Conservation (phyloP, 257 asterid genomes). For the Leonotis leonurus region DNA sequence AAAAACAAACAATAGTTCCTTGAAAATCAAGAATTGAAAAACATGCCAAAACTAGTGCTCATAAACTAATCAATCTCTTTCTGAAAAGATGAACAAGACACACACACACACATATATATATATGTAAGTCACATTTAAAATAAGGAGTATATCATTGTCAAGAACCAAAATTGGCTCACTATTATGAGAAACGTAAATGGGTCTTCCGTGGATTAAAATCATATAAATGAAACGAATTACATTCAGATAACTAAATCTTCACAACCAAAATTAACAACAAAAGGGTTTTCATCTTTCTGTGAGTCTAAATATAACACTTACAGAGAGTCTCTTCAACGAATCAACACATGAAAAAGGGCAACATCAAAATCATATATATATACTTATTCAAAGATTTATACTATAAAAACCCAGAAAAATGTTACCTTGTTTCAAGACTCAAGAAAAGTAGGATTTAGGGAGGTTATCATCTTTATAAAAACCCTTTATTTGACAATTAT, state of each 20-base stretch:
- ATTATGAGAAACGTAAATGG: constrained; percentile 1
- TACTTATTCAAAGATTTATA: neutral
- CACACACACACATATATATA: neutral
- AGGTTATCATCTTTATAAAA: neutral
- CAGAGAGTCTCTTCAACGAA: constrained; percentile 10
- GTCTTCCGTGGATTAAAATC: neutral
- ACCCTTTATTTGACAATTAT: neutral
- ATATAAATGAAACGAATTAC: constrained; percentile 4
- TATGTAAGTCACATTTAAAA: neutral
- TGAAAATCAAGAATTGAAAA: neutral
- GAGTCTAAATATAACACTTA: neutral
- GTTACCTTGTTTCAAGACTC: constrained; percentile 3
- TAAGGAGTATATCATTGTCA: neutral
- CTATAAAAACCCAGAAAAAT: neutral
- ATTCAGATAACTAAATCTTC: neutral
- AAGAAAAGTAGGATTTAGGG: constrained; percentile 9
- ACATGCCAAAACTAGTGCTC: neutral
- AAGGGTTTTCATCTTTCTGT: neutral
- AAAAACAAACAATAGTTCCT: neutral
- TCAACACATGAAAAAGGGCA: neutral
- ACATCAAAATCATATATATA: neutral
- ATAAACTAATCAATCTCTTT: neutral
- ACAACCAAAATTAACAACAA: neutral
- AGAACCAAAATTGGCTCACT: neutral
- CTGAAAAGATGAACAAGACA: neutral